Conservation (phyloP, 2,329 filamentous ascomycete genomes). For the Trichoderma atrobrunneum region DNA sequence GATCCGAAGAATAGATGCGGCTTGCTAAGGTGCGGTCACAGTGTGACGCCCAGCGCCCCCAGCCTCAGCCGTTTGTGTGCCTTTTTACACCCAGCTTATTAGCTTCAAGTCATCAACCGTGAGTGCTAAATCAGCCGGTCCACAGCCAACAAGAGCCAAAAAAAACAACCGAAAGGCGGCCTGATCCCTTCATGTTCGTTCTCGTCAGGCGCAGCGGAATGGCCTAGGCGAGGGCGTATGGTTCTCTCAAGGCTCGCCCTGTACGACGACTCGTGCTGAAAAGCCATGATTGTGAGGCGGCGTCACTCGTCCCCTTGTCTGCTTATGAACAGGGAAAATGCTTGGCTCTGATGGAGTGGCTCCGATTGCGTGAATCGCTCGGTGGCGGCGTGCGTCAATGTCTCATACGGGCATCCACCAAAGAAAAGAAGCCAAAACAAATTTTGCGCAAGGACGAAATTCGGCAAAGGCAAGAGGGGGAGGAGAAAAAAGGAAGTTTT, state of each 20-base stretch:
- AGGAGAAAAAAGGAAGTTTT: not conserved
- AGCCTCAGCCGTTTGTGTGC: not conserved
- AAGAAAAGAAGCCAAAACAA: not conserved
- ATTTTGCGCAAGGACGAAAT: not conserved
- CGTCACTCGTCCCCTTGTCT: not conserved
- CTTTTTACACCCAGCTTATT: constrained; percentile 2
- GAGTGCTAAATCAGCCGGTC: not conserved
- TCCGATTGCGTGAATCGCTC: constrained; percentile 17
- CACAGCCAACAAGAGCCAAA: not conserved
- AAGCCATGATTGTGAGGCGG: constrained; percentile 2
- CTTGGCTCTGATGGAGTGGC: constrained; percentile 6
- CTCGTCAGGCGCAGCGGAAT: not conserved
- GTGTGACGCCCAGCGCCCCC: constrained; percentile 1
- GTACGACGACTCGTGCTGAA: constrained; percentile 12
- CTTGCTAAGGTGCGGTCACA: constrained; percentile 1
- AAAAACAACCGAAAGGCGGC: not conserved
- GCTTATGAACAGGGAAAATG: constrained; percentile 1
- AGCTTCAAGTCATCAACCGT: constrained; percentile 3
- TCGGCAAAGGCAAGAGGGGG: constrained; percentile 7
- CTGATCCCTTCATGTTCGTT: not conserved
- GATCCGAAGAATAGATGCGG: not conserved
- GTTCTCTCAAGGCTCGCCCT: not conserved
- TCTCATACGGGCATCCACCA: constrained; percentile 9
- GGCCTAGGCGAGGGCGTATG: constrained; percentile 1
- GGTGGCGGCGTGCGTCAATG: constrained; percentile 6